Evolutionary conservation across 2,329 filamentous ascomycete species (phyloP), one percentile per base, ranked within the genome.

Genomic region (Aspergillus piperis): DNA sequence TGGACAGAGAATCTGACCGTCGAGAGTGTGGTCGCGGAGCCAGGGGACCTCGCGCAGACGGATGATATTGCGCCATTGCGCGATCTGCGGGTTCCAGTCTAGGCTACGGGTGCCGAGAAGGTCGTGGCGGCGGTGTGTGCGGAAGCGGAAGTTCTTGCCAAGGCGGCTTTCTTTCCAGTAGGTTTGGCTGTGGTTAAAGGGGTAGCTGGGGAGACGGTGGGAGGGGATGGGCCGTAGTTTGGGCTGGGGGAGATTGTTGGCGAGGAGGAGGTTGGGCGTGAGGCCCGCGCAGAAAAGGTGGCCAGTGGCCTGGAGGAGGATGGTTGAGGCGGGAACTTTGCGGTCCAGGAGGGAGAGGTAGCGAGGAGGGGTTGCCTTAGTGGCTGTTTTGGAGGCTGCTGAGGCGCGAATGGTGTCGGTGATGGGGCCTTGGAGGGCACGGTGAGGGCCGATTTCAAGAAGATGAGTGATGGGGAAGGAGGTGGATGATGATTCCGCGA

Each of bases 21-120:
- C 30, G 8, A 61, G 30, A 13, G 11, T 48, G 30, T 61, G 59
- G 19, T 61, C 59, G 8, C 48, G 41, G 2, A 60, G 39, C 58
- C 58, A 60, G n/a, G 58, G 58, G 3, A 55, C 8, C 15, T 60
- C 58, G 17, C 27, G n/a, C 3, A 52, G n/a, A n/a, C 58, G 58
- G 5, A 60, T 23, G n/a, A 39, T 21, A 17, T 57, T 49, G 13
- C 54, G 38, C 53, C 58, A 57, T 10, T 49, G 25, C 2, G 25
- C 21, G 11, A 25, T 48, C 23, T 53, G 25, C 41, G 50, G 10
- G 32, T 51, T 48, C 41, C 32, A 19, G 42, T 52, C 50, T 8
- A 32, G 8, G 15, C 47, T n/a, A 3, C 39, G 57, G 13, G 19
- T 39, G 3, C 57, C 57, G 3, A 59, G 41, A 2, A 59, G 30